These are phyloP conservation scores for Candida albicans DNA, from an alignment of 1,139 yeast species.

Conservation along the genomic window DNA sequence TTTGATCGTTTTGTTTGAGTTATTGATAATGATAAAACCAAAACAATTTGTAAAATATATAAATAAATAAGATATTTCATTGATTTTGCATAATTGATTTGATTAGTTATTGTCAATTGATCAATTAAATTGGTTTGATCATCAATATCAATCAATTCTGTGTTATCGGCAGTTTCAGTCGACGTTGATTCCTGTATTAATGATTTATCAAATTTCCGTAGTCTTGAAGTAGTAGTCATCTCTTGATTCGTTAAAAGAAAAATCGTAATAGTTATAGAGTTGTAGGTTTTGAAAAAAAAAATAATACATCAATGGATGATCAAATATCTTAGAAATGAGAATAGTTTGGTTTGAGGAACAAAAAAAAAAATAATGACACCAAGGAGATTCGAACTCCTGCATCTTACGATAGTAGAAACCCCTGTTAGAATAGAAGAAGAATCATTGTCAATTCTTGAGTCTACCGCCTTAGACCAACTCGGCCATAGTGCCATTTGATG, in stretches of 20 bases:
- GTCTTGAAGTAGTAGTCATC: not conserved
- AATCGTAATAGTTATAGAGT: too few relatives aligned
- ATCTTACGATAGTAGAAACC: conserved; percentile 4
- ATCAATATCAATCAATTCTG: not conserved
- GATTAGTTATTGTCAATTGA: not conserved
- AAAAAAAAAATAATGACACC: conserved; percentile 2
- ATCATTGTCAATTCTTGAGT: not conserved
- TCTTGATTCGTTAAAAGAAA: too few relatives aligned
- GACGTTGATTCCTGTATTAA: not conserved
- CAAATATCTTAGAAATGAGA: not conserved
- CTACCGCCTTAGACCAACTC: conserved; percentile 1
- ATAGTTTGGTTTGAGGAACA: not conserved
- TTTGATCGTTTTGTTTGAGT: not conserved
- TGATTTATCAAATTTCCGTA: conserved; percentile 3
- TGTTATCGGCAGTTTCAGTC: not conserved
- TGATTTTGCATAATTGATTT: not conserved
- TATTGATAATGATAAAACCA: not conserved
- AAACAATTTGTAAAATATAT: not conserved
- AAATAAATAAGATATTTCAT: not conserved
- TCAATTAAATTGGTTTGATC: conserved; percentile 1
- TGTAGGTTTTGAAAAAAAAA: too few relatives aligned
- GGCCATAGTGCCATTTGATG: conserved; percentile 1
- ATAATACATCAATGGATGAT: too few relatives aligned
- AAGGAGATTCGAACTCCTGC: conserved; percentile 4
- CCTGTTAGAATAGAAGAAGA: not conserved